phyloP scores from a whole-genome alignment of 768 basidiomycete species.

The Amanita exitialis region DNA sequence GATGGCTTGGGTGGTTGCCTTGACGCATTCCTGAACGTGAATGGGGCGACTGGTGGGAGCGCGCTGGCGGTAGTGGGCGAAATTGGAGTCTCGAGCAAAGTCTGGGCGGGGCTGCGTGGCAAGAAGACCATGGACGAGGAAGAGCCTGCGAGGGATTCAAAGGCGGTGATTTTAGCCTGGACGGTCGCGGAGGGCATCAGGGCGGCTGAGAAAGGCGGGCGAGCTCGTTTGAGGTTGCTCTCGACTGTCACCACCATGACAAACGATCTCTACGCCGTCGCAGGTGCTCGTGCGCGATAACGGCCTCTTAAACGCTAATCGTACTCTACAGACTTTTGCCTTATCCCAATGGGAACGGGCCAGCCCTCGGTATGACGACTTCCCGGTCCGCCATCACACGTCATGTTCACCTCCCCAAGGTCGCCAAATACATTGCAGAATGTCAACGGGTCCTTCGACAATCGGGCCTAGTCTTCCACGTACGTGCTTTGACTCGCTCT shows the following conservation, averaged over 20 bases:
- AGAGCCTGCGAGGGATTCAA: slow-evolving; percentile 39
- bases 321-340: slow-evolving; percentile 61
- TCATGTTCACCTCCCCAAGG: slow-evolving; percentile 24
- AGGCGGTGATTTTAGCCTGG: slow-evolving; percentile 53
- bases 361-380: slow-evolving; percentile 49
- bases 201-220: not conserved
- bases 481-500: slow-evolving; percentile 15
- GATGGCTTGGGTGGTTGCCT: too few relatives aligned
- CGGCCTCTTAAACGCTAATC: not conserved
- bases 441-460: slow-evolving; percentile 77
- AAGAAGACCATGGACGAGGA: slow-evolving; percentile 9
- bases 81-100: slow-evolving; percentile 38
- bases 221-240: not conserved
- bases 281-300: slow-evolving; percentile 33
- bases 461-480: slow-evolving; percentile 77
- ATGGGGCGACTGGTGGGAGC: slow-evolving; percentile 31
- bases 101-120: too few relatives aligned
- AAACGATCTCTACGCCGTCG: slow-evolving; percentile 66
- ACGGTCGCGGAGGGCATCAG: slow-evolving; percentile 35
- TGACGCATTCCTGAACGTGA: slow-evolving; percentile 14
- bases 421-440: slow-evolving; percentile 71
- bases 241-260: slow-evolving; percentile 9
- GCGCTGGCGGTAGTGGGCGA: slow-evolving; percentile 33
- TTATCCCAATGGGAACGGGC: slow-evolving; percentile 76
- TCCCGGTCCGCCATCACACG: not conserved